Evolutionary conservation across 1,284 basidiomycete species (phyloP), one percentile per base, ranked within the genome.

Genomic region (Trametes sp.): DNA sequence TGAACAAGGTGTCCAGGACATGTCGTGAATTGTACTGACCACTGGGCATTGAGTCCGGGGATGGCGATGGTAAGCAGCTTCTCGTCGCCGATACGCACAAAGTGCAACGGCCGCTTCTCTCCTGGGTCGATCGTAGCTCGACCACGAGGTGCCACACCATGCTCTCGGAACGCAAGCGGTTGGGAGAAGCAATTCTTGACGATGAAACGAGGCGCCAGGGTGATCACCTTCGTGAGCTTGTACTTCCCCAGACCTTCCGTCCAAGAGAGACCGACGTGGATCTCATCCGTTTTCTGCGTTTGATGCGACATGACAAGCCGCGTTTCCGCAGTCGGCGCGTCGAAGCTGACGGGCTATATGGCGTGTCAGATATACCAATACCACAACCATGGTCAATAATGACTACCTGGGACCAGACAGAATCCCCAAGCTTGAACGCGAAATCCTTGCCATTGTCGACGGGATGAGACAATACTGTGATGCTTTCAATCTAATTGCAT

Each of bases 241-340:
- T 98, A 99, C 83, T 96, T 98, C 51, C 98, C 98, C 28, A 92
- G 80, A 4, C 97, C 97, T 75, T 98, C 96, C 23, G 88, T 85
- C 85, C 98, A 98, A 5, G 95, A 97, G 54, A 99, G 74, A 7
- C 98, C 98, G 38, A 95, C 79, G 72, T 96, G 94, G 64, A 92
- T 85, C 74, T 96, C 93, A 55, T 92, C 90, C n/a, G 86, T 80
- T 70, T 85, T 91, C 60, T 86, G 86, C 38, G 81, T 82, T 50
- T 85, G 81, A 2, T 90, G 89, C 2, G 89, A 84, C 65, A 96
- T 85, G 48, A 90, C 86, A 56, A 99, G 83, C 65, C 93, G 91
- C 58, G 90, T 92, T 70, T 98, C 96, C 9, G 96, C 96, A 1
- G 92, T 87, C 28, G 96, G 90, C 2, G 96, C 95, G 73, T 99